phyloP scores from a whole-genome alignment of 108 stramenopile species.

The Fistulifera pelliculosa region DNA sequence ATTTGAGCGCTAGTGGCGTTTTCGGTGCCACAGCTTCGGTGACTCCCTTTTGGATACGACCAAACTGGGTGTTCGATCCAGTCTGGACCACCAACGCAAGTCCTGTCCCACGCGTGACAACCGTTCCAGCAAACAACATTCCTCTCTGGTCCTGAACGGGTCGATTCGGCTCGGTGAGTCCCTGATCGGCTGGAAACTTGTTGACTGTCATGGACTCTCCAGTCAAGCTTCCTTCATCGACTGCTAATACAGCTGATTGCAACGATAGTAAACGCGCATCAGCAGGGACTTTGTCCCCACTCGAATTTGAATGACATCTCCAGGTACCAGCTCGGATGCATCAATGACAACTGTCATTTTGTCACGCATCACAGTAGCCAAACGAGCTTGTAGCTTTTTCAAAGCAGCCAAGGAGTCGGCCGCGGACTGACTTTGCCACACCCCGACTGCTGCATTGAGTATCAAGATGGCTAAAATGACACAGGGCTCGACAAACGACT shows the following conservation, averaged over 20 bases:
- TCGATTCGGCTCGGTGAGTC: slow-evolving; percentile 6
- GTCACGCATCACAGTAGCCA: slow-evolving; percentile 61
- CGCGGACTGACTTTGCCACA: slow-evolving; percentile 89
- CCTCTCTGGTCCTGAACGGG: slow-evolving; percentile 55
- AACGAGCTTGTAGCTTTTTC: slow-evolving; percentile 81
- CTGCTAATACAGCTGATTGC: slow-evolving; percentile 41
- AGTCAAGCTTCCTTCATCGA: slow-evolving; percentile 75
- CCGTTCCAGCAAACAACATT: slow-evolving; percentile 82
- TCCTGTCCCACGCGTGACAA: slow-evolving; percentile 84
- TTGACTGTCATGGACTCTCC: slow-evolving; percentile 75
- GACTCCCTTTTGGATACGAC: slow-evolving; percentile 84
- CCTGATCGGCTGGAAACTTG: slow-evolving; percentile 49
- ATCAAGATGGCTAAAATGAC: slow-evolving; percentile 93
- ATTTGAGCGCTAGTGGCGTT: slow-evolving; percentile 89
- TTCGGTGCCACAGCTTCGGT: slow-evolving; percentile 68
- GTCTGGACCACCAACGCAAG: slow-evolving; percentile 85
- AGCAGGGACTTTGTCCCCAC: slow-evolving; percentile 96
- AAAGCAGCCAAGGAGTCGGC: slow-evolving; percentile 84
- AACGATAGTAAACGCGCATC: slow-evolving; percentile 74
- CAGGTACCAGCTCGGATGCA: slow-evolving; percentile 81
- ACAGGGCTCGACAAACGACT: slow-evolving; percentile 84
- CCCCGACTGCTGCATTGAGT: slow-evolving; percentile 94
- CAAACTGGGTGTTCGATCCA: slow-evolving; percentile 94
- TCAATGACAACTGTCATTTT: slow-evolving; percentile 37
- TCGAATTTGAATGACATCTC: slow-evolving; percentile 83